Conservation (phyloP, 2,329 filamentous ascomycete genomes). For the Xylariomycetidae sp. region DNA sequence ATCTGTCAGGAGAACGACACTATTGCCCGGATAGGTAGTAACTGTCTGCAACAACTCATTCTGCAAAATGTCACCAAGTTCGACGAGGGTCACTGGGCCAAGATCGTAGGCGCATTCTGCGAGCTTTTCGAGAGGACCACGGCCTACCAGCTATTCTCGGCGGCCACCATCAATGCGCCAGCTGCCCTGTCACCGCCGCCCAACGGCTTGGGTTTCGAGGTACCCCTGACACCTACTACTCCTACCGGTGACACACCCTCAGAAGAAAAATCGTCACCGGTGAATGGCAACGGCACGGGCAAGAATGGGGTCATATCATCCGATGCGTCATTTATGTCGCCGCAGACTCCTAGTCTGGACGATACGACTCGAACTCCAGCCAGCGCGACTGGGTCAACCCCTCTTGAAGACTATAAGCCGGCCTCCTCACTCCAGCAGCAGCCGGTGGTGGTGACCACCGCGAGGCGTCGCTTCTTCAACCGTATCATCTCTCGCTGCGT, state of each 20-base stretch:
- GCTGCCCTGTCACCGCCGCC: constrained; percentile 46
- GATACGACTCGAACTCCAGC: constrained; percentile 15
- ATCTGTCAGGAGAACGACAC: constrained; percentile 99
- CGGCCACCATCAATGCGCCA: constrained; percentile 55
- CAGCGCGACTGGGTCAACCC: constrained; percentile 34
- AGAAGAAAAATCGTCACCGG: constrained; percentile 56
- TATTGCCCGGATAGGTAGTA: constrained; percentile 94
- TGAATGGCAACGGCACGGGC: constrained; percentile 53
- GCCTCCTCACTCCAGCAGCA: constrained; percentile 75
- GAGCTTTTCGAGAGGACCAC: constrained; percentile 94
- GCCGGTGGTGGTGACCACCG: constrained; percentile 86
- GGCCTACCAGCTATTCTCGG: constrained; percentile 90
- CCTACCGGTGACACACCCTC: constrained; percentile 31
- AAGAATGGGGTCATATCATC: constrained; percentile 34
- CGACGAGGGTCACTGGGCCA: constrained; percentile 78
- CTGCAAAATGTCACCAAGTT: constrained; percentile 96
- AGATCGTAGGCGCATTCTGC: constrained; percentile 93
- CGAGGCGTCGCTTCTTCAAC: constrained; percentile 94
- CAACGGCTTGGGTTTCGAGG: constrained; percentile 49
- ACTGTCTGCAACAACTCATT: constrained; percentile 94
- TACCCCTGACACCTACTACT: constrained; percentile 37
- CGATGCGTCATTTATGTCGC: constrained; percentile 24
- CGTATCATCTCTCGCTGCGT: constrained; percentile 99
- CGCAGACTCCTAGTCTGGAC: constrained; percentile 15
- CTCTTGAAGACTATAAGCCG: constrained; percentile 84